A percentile compares a stretch with the other conserved stretches of the same genome.
Conservation (phyloP, 1,284 basidiomycete species). For the Irpex rosettiformis region DNA sequence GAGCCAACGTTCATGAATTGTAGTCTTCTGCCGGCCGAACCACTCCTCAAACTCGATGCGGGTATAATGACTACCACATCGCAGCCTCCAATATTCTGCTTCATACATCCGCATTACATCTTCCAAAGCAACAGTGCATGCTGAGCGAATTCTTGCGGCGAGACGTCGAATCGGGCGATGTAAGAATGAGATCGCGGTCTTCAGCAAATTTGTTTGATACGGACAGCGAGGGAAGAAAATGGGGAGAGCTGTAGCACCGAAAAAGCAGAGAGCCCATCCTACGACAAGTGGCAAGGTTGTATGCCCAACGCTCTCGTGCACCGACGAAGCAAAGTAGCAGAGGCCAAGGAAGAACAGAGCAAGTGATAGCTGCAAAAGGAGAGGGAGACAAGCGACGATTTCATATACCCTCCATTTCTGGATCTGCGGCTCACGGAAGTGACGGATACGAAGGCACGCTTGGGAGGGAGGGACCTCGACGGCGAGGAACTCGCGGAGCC, state of each 20-base stretch:
- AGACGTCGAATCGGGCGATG: not conserved
- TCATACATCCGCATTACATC: too few species aligned
- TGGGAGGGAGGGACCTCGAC: not conserved
- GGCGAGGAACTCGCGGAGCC: not conserved
- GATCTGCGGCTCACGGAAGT: not conserved
- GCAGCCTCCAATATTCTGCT: too few species aligned
- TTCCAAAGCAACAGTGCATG: not conserved
- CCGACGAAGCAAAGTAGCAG: not conserved
- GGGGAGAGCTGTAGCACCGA: not conserved
- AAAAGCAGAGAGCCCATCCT: not conserved
- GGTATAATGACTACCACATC: too few species aligned
- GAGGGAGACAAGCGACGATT: not conserved
- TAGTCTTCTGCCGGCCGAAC: too few species aligned
- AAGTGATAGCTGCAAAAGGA: not conserved
- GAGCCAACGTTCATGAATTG: too few species aligned
- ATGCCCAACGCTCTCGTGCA: not conserved
- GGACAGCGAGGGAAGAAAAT: not conserved
- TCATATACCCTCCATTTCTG: not conserved
- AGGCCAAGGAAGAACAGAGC: not conserved
- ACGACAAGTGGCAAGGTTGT: not conserved
- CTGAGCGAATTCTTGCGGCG: not conserved
- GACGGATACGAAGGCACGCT: not conserved
- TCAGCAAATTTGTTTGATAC: not conserved
- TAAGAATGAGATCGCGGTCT: not conserved
- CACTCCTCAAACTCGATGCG: too few species aligned